Conservation (phyloP, 78 protist species). For the Dictyostelium brefeldianum region DNA sequence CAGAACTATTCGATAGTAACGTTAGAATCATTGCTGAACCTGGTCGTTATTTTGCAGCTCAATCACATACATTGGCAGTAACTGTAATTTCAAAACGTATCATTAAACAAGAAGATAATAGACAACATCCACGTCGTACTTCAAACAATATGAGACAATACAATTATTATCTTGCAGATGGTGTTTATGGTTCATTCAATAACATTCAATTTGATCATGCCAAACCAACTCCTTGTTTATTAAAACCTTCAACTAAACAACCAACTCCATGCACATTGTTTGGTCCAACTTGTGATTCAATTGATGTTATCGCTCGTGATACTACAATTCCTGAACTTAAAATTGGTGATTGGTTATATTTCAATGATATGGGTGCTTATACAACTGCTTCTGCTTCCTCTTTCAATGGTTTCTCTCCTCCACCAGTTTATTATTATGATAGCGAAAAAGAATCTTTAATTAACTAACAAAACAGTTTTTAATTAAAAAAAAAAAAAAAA, state of each 20-base stretch:
- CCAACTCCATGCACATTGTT: slow-evolving; percentile 88
- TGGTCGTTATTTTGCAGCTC: slow-evolving; percentile 94
- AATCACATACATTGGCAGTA: slow-evolving; percentile 88
- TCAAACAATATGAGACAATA: slow-evolving; percentile 68
- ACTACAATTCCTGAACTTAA: slow-evolving; percentile 89
- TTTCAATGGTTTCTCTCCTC: slow-evolving; percentile 94
- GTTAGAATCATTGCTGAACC: slow-evolving; percentile 98
- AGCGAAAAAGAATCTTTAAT: background rate
- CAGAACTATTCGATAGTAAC: slow-evolving; percentile 86
- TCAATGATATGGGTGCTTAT: slow-evolving; percentile 98
- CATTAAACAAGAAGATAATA: slow-evolving; percentile 70
- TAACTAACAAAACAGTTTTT: too few species aligned
- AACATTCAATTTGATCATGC: slow-evolving; percentile 95
- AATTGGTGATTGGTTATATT: slow-evolving; percentile 96
- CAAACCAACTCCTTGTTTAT: slow-evolving; percentile 47
- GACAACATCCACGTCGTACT: slow-evolving; percentile 83
- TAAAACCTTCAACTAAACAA: slow-evolving; percentile 47
- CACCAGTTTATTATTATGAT: slow-evolving; percentile 73
- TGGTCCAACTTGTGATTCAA: slow-evolving; percentile 99
- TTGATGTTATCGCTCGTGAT: slow-evolving; percentile 91
- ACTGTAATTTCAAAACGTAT: slow-evolving; percentile 87
- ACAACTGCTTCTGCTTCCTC: slow-evolving; percentile 93
- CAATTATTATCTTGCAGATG: slow-evolving; percentile 94
- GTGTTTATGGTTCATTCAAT: slow-evolving; percentile 97
- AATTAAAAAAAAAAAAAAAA: too few species aligned